phyloP scores from a whole-genome alignment of 2,329 filamentous ascomycete genomes.

The Myriosclerotinia duriaeana region DNA sequence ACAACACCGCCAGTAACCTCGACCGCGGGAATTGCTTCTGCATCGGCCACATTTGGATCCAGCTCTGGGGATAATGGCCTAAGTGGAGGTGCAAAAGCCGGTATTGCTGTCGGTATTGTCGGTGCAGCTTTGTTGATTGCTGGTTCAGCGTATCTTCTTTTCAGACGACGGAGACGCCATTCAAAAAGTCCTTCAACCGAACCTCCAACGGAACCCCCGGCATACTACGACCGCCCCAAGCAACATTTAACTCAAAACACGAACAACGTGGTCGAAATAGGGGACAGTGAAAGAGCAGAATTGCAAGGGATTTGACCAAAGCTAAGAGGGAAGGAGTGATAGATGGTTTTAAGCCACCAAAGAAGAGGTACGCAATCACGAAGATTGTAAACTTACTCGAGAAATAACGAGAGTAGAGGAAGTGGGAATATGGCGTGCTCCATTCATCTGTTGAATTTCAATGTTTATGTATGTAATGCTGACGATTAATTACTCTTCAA shows the following conservation, averaged over 20 bases:
- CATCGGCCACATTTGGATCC: not conserved
- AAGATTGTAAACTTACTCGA: too few relatives aligned
- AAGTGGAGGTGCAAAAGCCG: slow-evolving; percentile 1
- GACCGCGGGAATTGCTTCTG: not conserved
- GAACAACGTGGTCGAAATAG: not conserved
- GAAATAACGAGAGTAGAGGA: not conserved
- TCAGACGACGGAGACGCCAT: not conserved
- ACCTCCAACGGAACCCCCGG: not conserved
- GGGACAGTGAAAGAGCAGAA: slow-evolving; percentile 2
- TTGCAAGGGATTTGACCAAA: not conserved
- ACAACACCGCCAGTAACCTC: not conserved
- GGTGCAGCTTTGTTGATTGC: not conserved
- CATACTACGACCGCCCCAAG: not conserved
- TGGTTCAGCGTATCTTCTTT: not conserved
- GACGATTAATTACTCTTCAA: not conserved
- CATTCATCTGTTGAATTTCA: not conserved
- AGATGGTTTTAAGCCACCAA: too few relatives aligned
- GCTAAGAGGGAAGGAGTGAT: too few relatives aligned
- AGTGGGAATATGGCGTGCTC: too few relatives aligned
- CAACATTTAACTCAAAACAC: not conserved
- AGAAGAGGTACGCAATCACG: too few relatives aligned
- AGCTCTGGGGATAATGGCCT: not conserved
- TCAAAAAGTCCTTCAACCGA: not conserved
- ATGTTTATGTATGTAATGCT: not conserved
- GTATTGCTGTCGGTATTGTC: slow-evolving; percentile 5